phyloP scores from a whole-genome alignment of 2,329 filamentous ascomycete genomes.

The Alternaria angustiovoidea region DNA sequence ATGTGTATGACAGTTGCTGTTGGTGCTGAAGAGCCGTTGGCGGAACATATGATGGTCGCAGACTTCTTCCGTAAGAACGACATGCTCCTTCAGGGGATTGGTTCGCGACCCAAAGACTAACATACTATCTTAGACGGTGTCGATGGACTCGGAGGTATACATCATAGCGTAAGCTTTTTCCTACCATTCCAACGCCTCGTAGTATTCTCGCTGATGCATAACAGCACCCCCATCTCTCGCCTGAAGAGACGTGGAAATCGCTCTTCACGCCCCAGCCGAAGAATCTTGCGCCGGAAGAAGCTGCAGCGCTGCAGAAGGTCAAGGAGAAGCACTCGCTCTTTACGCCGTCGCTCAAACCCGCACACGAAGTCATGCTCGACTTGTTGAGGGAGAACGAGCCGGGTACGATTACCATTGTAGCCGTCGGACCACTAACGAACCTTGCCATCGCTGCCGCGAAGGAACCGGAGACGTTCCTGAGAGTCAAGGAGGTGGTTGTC shows the following conservation, averaged over 20 bases:
- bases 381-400: conserved; percentile 81
- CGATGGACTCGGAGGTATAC: conserved; percentile 60
- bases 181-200: background rate
- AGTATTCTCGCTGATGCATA: conserved; percentile 6
- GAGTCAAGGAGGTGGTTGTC: conserved; percentile 87
- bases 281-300: conserved; percentile 43
- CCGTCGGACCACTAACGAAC: conserved; percentile 92
- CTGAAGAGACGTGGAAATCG: conserved; percentile 57
- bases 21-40: conserved; percentile 84
- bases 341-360: conserved; percentile 74
- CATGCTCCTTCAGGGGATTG: rapidly evolving
- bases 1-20: conserved; percentile 68
- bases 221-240: conserved; percentile 59
- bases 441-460: conserved; percentile 86
- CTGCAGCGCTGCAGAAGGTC: conserved; percentile 47
- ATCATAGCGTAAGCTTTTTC: conserved; percentile 50
- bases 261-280: conserved; percentile 52
- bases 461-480: conserved; percentile 88
- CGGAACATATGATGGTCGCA: conserved; percentile 75
- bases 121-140: conserved; percentile 50
- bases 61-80: conserved; percentile 79
- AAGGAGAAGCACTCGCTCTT: conserved; percentile 64
- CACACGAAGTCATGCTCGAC: conserved; percentile 89
- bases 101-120: conserved; percentile 7
- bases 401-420: conserved; percentile 88